Evolutionary conservation across 202 grass and related monocot species (phyloP), one percentile per base, ranked within the genome.

Genomic region (Digitaria exilis): DNA sequence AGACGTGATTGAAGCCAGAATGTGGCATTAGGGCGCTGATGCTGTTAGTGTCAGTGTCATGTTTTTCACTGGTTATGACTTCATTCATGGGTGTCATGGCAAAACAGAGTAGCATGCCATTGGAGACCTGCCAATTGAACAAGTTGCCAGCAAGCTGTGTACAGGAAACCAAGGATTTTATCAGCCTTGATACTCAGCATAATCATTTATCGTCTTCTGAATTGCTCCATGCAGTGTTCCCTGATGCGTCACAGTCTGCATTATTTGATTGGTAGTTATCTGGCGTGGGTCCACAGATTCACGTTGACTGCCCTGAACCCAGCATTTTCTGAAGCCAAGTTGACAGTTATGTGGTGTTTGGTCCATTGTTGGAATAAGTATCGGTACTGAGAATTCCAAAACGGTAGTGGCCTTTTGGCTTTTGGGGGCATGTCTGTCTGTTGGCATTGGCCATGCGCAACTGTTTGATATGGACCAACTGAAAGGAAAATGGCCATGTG

Each of bases 61-160:
- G 15, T 64, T 73, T 71, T 39, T 32, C 26, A 32, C 26, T 51
- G 35, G 57, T 50, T 49, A 80, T 44, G 3, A 54, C 42, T 9
- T 21, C 61, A 10, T 35, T 68, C 82, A 60, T 70, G 41, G 22
- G 15, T 6, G 66, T 11, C 43, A 71, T 80, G 59, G 69, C 30
- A 74, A 51, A 51, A 48, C 52, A 63, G 50, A 62, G 29, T 42
- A 44, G 8, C 51, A 50, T 16, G 29, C 16, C 24, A 5, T 2
- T 51, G 35, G 35, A 11, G 66, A 57, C 39, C 17, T 84, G 22
- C 28, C 5, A 25, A 29, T 24, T 14, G 26, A 46, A 42, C 17
- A n/a, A 43, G 17, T 58, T 70, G 25, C 35, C 37, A 15, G 21
- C 51, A 59, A 16, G 22, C 65, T 70, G 6, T 52, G 43, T 50